Base-by-base conservation (phyloP, 2,329 filamentous ascomycete genomes). In the Penicillium paneum region DNA sequence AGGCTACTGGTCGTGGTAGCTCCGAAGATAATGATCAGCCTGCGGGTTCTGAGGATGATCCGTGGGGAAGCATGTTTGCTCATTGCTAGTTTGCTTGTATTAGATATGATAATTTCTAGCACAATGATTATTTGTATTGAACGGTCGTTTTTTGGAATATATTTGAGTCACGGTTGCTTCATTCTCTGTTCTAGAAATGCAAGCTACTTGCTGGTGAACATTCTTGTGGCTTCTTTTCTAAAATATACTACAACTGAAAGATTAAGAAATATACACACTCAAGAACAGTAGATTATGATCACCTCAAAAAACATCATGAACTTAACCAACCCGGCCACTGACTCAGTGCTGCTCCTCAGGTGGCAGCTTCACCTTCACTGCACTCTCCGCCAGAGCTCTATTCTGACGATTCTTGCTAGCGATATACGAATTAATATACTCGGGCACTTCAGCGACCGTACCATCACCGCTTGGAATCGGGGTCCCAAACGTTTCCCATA, bases 401-500 rank as follows among this genome's bases (percentile, higher is more conserved):
- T 78, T 79, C 56, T 65, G 62, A 36, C 67, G 65, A 66, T 82
- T 83, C 59, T 72, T 74, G 50, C 74, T 73, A 46, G 77, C 72
- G 44, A 83, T 73, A 69, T 80, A 86, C 5, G 73, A 74, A 46
- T 65, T 73, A 50, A 93, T 74, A 73, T 91, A 85, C 56, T 72
- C 77, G 8, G 90, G 89, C 17, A 89, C 74, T 8, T 79, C 69
- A 29, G 74, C 68, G 3, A 87, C 78, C 59, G 76, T 72, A 67
- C 90, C 90, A 56, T 84, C 79, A 26, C 78, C 72, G 12, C 79
- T 80, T 0, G 83, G 75, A 21, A 89, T 69, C 0, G 89, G 88
- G 51, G 84, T 78, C 0, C 86, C 89, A 55, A 89, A 75, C 0
- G 75, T 76, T 58, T 83, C 80, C 69, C 84, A 86, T 11, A 90